Base-by-base conservation (phyloP, 306 rosid species). In the Castanea crenata region DNA sequence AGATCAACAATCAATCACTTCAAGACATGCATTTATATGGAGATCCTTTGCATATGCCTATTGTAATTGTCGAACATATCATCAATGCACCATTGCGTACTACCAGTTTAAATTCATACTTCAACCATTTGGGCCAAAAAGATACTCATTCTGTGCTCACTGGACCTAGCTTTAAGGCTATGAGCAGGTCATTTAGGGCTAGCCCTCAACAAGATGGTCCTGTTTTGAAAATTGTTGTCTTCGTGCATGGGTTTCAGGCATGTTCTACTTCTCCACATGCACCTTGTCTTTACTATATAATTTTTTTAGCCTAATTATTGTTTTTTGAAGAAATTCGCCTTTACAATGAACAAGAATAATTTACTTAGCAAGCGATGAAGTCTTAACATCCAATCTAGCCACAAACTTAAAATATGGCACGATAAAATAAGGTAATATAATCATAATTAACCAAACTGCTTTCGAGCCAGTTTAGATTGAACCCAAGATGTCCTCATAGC, bases 161-260 rank as follows among this genome's bases (percentile, higher is more conserved):
- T 87, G 91, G 76, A 64, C 34, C 80, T 41, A 80, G 67, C 83
- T 63, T 73, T 56, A 86, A 79, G 69, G 76, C 64, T 69, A 65
- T 56, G 68, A 76, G 80, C 80, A 83, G 82, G 79, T 81, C 67
- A 77, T 79, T 79, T 32, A 76, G 77, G 71, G 18, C 16, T 81
- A 61, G 68, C 75, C 69, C 75, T 69, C 79, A 85, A 85, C 77
- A 85, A 75, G 81, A 81, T 78, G 83, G 82, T 76, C 91, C 88
- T 54, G 82, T 86, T 67, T 85, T 94, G 83, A 92, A 91, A 90
- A 86, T 91, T 85, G 97, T 90, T 62, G 90, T 94, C 86, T 94
- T 94, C 74, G 99, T 94, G 74, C 99, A 94, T 88, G 99, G 99
- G 64, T 94, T 94, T 86, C 99, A 94, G 97, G 99, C 92, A 85